Evolutionary conservation across 192 early-diverging fungal genomes (phyloP).

Genomic region (Coemansia sp.): DNA sequence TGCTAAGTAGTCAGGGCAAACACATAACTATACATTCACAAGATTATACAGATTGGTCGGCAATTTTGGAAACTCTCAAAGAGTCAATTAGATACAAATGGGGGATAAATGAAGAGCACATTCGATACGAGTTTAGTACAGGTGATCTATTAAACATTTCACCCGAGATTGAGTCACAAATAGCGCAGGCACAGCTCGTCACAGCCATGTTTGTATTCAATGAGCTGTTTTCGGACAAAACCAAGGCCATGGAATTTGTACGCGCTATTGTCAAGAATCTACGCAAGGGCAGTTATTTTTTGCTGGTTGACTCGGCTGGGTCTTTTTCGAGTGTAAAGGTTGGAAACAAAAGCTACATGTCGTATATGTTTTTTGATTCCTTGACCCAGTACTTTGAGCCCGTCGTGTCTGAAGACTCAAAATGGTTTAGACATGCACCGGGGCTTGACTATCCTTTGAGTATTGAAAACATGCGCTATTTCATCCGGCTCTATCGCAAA

Average conservation of each 20-base stretch:
- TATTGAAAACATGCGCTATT: conserved; percentile 91
- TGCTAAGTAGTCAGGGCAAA: conserved; percentile 1
- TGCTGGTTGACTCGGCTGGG: conserved; percentile 88
- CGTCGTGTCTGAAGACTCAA: conserved; percentile 64
- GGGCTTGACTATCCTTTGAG: conserved; percentile 71
- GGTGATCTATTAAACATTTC: conserved; percentile 58
- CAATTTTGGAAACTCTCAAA: conserved; percentile 56
- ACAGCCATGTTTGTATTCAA: conserved; percentile 93
- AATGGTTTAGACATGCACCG: conserved; percentile 69
- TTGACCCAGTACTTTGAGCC: conserved; percentile 61
- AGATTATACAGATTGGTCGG: conserved; percentile 65
- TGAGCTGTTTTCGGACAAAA: conserved; percentile 81
- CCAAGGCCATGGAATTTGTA: conserved; percentile 71
- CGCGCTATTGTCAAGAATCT: conserved; percentile 62
- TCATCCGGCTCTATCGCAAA: conserved; percentile 77
- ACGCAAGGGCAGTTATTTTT: conserved; percentile 60
- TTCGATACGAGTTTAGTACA: conserved; percentile 57
- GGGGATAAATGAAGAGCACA: conserved; percentile 31
- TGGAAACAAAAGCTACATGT: conserved; percentile 77
- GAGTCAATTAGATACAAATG: conserved; percentile 53
- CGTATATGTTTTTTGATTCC: conserved; percentile 82
- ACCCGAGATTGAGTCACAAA: conserved; percentile 38
- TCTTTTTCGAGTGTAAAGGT: conserved; percentile 85
- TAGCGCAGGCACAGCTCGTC: conserved; percentile 64
- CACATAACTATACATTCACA: conserved; percentile 39